phyloP scores from a whole-genome alignment of 805 yeast genomes.

The Metschnikowia cubensis region DNA sequence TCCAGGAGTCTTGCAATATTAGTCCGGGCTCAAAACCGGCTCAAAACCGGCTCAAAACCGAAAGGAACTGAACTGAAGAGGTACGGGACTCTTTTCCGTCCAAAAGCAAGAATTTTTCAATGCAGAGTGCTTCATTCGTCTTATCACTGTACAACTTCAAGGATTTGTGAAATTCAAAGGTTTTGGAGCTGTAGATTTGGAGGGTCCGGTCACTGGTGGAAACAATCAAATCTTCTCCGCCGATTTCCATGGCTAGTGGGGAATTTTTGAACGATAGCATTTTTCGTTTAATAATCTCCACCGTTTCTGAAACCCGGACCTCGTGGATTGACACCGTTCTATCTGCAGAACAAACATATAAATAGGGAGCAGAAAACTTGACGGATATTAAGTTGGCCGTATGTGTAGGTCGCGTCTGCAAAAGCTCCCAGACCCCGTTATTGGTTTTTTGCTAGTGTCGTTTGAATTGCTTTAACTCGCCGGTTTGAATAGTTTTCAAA shows the following conservation, averaged over 20 bases:
- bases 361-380: slow-evolving; percentile 22
- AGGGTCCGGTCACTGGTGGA: slow-evolving; percentile 52
- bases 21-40: no score
- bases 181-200: slow-evolving; percentile 33
- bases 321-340: slow-evolving; percentile 55
- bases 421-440: slow-evolving; percentile 44
- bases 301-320: slow-evolving; percentile 16
- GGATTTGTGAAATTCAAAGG: slow-evolving; percentile 32
- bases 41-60: no score
- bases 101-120: slow-evolving; percentile 40
- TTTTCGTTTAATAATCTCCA: slow-evolving; percentile 36
- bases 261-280: slow-evolving; percentile 49
- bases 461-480: no score
- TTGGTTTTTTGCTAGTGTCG: no score
- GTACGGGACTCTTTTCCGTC: no score
- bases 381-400: slow-evolving; percentile 49
- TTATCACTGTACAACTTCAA: slow-evolving; percentile 40
- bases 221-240: slow-evolving; percentile 41
- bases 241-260: slow-evolving; percentile 41
- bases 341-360: slow-evolving; percentile 59
- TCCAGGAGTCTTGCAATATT: no score
- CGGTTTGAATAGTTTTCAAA: no score
- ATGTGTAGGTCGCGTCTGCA: slow-evolving; percentile 58
- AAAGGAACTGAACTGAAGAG: no score
- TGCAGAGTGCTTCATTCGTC: slow-evolving; percentile 38